Conservation (phyloP, 495 filamentous ascomycete genomes). For the Annulohypoxylon moriforme region DNA sequence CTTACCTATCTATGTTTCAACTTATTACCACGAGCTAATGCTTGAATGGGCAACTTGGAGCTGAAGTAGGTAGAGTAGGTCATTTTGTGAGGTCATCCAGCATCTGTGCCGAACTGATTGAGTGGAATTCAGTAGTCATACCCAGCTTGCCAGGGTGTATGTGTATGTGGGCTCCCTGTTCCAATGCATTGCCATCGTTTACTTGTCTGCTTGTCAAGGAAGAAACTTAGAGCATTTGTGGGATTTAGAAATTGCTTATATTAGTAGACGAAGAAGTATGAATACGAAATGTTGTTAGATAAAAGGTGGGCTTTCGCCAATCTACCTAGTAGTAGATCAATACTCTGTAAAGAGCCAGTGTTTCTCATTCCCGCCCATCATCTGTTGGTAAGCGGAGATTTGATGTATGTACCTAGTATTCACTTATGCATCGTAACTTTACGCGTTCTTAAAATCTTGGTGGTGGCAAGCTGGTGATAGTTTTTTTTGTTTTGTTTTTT, state of each 20-base stretch:
- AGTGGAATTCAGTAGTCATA: background rate
- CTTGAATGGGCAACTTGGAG: constrained; percentile 3
- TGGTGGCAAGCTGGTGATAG: background rate
- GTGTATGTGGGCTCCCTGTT: background rate
- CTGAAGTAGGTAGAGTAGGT: constrained; percentile 2
- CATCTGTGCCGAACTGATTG: constrained; percentile 14
- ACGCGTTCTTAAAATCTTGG: background rate
- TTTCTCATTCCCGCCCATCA: constrained; percentile 8
- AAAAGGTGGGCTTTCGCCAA: constrained; percentile 23
- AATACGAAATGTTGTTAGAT: background rate
- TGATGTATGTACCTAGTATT: background rate
- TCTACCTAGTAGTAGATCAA: constrained; percentile 36
- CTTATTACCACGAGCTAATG: constrained; percentile 37
- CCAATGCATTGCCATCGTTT: background rate
- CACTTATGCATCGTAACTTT: background rate
- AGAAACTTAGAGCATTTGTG: background rate
- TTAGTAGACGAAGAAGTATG: no score
- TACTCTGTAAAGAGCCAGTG: constrained; percentile 6
- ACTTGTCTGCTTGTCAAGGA: background rate
- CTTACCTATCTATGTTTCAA: constrained; percentile 8
- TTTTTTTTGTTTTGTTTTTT: background rate
- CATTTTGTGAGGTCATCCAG: constrained; percentile 29
- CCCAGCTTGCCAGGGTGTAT: background rate
- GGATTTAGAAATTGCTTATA: background rate
- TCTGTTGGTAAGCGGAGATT: background rate